Base-by-base conservation (phyloP, 805 yeast genomes). In the Metschnikowia matae region DNA sequence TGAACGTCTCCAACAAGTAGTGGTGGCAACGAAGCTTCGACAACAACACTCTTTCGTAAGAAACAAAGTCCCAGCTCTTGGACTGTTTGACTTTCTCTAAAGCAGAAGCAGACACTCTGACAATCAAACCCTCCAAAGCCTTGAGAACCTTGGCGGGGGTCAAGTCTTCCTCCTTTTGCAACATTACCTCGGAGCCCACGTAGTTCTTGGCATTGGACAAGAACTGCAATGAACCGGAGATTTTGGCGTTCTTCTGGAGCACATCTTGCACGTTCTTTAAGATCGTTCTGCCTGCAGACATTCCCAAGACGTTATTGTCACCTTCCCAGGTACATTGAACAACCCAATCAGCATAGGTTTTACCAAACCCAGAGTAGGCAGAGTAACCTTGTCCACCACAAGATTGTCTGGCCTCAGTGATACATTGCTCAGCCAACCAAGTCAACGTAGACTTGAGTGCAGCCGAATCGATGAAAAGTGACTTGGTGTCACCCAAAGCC, bases 321-420 rank as follows among this genome's bases (percentile, higher is more conserved):
- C 78, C 78, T 62, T 74, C 78, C 78, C 78, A 74, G 31, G 78
- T 74, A 62, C 77, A 71, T 62, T 72, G 77, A 39, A 74, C 78
- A 37, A 69, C 77, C 77, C 77, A 74, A 51, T 74, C 78, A 41
- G 69, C 71, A 52, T 65, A 70, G 39, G 73, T 66, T 61, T 71
- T 74, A 48, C 77, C 78, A 49, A 74, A 74, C 21, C 77, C 78
- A 53, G 65, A 66, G 64, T 74, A 74, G 35, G 72, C 56, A 37
- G 75, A 70, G 66, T 74, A 74, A 52, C 78, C 78, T 57, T 69
- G 77, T 47, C 78, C 78, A 60, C 78, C 78, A 62, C 78, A 74
- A 23, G 77, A 65, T 61, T 74, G 78, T 60, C 78, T 68, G 36
- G 68, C 51, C 58, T 74, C 69, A 51, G 72, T 71, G 48, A 74